These are phyloP conservation scores for Medicago lupulina DNA, from an alignment of 306 rosid genomes.

Conservation along the genomic window DNA sequence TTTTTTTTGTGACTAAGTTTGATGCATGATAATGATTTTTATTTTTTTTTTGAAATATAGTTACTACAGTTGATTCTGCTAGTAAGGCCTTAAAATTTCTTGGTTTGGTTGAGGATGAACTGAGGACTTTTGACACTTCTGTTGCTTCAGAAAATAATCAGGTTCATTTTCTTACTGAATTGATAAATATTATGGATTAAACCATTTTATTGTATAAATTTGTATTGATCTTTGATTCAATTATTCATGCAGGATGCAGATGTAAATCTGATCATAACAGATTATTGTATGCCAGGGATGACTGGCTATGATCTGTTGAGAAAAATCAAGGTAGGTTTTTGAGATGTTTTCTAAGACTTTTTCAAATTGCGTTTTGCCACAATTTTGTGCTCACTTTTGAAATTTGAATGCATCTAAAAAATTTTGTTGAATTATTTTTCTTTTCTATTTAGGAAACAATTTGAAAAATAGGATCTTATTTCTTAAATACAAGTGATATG, in stretches of 20 bases:
- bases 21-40: slow-evolving; percentile 5
- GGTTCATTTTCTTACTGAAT: slow-evolving; percentile 42
- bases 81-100: slow-evolving; percentile 77
- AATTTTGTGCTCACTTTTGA: slow-evolving; percentile 1
- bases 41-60: slow-evolving; percentile 49
- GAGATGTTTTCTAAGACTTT: not conserved
- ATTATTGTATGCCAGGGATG: slow-evolving; percentile 92
- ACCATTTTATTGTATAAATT: not conserved
- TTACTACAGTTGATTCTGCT: slow-evolving; percentile 86
- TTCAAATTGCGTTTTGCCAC: not conserved
- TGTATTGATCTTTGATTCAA: slow-evolving; percentile 29
- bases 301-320: slow-evolving; percentile 85
- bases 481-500: slow-evolving; percentile 9
- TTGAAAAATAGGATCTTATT: slow-evolving; percentile 37
- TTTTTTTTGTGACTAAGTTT: slow-evolving; percentile 18
- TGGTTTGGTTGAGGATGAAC: slow-evolving; percentile 65
- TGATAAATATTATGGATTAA: not conserved
- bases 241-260: slow-evolving; percentile 52
- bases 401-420: not conserved
- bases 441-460: slow-evolving; percentile 18
- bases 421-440: slow-evolving; percentile 21
- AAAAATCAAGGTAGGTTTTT: slow-evolving; percentile 67
- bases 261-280: slow-evolving; percentile 77
- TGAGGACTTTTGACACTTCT: too few species aligned
- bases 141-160: slow-evolving; percentile 57